phyloP scores from a whole-genome alignment of 2,329 filamentous ascomycete species.

The Hypomyces rosellus region DNA sequence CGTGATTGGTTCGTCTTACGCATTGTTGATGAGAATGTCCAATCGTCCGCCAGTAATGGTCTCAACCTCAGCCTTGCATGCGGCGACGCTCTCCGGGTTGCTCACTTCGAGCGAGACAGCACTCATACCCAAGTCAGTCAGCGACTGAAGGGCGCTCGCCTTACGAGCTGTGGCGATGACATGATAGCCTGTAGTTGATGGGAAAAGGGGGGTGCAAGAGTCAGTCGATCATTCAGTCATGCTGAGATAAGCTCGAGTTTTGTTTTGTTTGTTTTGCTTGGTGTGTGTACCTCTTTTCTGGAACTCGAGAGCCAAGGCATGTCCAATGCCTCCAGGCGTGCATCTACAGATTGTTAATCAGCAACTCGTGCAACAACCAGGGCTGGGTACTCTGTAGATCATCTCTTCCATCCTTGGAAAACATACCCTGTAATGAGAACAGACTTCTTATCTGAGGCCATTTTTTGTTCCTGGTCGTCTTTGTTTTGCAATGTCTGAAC shows the following conservation, averaged over 20 bases:
- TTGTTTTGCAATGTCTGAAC: no score
- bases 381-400: no score
- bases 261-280: no score
- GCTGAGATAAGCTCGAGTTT: neutral
- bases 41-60: constrained; percentile 46
- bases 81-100: constrained; percentile 41
- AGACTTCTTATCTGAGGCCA: constrained; percentile 30
- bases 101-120: constrained; percentile 49
- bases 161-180: constrained; percentile 53
- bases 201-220: neutral
- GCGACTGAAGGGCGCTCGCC: constrained; percentile 38
- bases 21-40: constrained; percentile 55
- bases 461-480: constrained; percentile 1
- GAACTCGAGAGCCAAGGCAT: constrained; percentile 48
- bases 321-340: constrained; percentile 52
- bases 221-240: neutral
- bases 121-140: constrained; percentile 43
- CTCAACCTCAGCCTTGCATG: constrained; percentile 40
- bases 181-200: constrained; percentile 30
- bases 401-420: neutral
- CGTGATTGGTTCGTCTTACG: constrained; percentile 28
- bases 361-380: no score
- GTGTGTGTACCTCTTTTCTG: constrained; percentile 40
- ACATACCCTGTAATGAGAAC: constrained; percentile 46
- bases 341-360: constrained; percentile 33